phyloP scores from a whole-genome alignment of 768 basidiomycete species.

The Steccherinum ochraceum region DNA sequence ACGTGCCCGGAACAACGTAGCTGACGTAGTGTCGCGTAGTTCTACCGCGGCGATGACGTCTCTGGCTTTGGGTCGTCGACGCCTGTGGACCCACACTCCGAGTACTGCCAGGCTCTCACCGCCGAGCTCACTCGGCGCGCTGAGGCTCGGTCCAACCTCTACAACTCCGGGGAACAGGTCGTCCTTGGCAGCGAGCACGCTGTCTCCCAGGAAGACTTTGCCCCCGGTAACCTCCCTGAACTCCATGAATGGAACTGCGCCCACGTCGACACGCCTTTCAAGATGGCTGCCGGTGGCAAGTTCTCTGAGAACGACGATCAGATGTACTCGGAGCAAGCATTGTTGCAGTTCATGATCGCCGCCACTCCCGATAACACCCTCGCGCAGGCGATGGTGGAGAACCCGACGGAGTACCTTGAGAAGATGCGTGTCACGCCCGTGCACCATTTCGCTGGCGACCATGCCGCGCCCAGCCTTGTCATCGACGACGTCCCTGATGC shows the following conservation, averaged over 20 bases:
- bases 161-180: slow-evolving; percentile 27
- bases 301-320: slow-evolving; percentile 21
- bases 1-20: not conserved
- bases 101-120: slow-evolving; percentile 44
- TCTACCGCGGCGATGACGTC: slow-evolving; percentile 52
- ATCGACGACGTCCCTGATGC: slow-evolving; percentile 69
- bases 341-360: slow-evolving; percentile 74
- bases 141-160: slow-evolving; percentile 17
- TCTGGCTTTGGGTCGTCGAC: slow-evolving; percentile 33
- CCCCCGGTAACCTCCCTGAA: slow-evolving; percentile 33
- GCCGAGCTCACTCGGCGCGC: slow-evolving; percentile 29
- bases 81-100: slow-evolving; percentile 35
- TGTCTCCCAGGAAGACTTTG: slow-evolving; percentile 12
- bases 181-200: slow-evolving; percentile 19
- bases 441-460: slow-evolving; percentile 43
- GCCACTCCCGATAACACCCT: slow-evolving; percentile 53
- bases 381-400: slow-evolving; percentile 40
- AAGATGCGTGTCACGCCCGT: slow-evolving; percentile 40
- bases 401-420: slow-evolving; percentile 44
- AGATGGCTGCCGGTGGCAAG: slow-evolving; percentile 23
- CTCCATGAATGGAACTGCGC: slow-evolving; percentile 55
- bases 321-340: slow-evolving; percentile 43
- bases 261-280: slow-evolving; percentile 34
- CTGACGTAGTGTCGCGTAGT: slow-evolving; percentile 35
- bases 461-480: slow-evolving; percentile 48